Base-by-base conservation (phyloP, 1,139 yeast genomes). In the Diutina sp. region DNA sequence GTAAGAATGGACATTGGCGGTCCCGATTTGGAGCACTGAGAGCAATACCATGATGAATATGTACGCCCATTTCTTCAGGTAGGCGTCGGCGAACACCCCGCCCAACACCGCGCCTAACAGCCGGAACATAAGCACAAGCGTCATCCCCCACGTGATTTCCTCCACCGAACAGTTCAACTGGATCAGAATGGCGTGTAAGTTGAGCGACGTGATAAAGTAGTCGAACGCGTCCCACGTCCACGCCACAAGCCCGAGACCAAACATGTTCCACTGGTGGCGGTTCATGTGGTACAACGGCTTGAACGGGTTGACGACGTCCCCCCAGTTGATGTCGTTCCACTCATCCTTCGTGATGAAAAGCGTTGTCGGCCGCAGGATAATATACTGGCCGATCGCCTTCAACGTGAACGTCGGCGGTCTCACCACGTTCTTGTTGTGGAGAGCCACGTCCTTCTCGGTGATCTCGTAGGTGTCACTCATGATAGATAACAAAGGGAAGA, bases 191-290 rank as follows among this genome's bases (percentile, higher is more conserved):
- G 69, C 71, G 0, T 82, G 61, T 18, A 84, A 84, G 60, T 84
- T 79, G 52, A 85, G 74, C 8, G 88, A 80, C 12, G 85, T 86
- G 41, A 85, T 76, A 67, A 87, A 87, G 69, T 84, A 87, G 69
- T 87, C 95, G 67, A 86, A 77, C 2, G 95, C 87, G 67, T 87
- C 95, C 79, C 88, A 79, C 4, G 90, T 77, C 95, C 95, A 87
- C 38, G 87, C 89, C 60, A 75, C 65, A 62, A 84, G 82, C 3
- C 90, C 90, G 54, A 84, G 73, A 35, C 73, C 59, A 64, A 85
- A 84, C 67, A 84, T 81, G 57, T 79, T 72, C 89, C 90, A 84
- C 59, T 83, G 83, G 56, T 68, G 71, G 55, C 70, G 66, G 29
- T 72, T 72, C 65, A 84, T 73, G 60, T 67, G 65, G 25, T 67